phyloP scores from a whole-genome alignment of 768 basidiomycete genomes.

The Fomitopsis pulvina region DNA sequence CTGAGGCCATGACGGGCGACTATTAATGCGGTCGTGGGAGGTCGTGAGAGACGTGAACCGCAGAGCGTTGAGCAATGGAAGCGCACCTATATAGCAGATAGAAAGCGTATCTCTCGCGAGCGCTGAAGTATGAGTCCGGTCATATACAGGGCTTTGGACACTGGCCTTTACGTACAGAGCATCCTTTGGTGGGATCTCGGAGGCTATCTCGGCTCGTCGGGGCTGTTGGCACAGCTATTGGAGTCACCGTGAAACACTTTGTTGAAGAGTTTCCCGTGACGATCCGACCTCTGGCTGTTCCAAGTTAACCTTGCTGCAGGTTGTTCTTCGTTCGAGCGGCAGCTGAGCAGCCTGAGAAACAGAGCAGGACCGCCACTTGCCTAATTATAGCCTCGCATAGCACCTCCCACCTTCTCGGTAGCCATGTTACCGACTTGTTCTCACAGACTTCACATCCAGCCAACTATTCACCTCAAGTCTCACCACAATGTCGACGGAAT shows the following conservation, averaged over 20 bases:
- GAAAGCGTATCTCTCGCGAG: neutral
- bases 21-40: conserved; percentile 6
- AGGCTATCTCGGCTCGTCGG: neutral
- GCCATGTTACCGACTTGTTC: conserved; percentile 1
- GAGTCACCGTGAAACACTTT: neutral
- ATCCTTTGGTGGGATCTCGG: neutral
- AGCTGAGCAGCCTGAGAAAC: too few relatives aligned
- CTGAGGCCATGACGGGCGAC: neutral
- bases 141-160: neutral
- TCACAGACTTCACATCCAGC: neutral
- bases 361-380: neutral
- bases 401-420: neutral
- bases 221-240: neutral
- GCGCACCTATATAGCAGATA: neutral
- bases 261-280: neutral
- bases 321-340: too few relatives aligned
- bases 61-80: neutral
- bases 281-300: too few relatives aligned
- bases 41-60: conserved; percentile 5
- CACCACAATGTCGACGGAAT: conserved; percentile 17
- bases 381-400: neutral
- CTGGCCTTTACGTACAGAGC: neutral
- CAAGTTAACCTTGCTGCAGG: too few relatives aligned
- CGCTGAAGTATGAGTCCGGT: neutral
- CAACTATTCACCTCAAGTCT: neutral